Conservation (phyloP, 2,329 filamentous ascomycete genomes). For the Aspergillus versicolor region DNA sequence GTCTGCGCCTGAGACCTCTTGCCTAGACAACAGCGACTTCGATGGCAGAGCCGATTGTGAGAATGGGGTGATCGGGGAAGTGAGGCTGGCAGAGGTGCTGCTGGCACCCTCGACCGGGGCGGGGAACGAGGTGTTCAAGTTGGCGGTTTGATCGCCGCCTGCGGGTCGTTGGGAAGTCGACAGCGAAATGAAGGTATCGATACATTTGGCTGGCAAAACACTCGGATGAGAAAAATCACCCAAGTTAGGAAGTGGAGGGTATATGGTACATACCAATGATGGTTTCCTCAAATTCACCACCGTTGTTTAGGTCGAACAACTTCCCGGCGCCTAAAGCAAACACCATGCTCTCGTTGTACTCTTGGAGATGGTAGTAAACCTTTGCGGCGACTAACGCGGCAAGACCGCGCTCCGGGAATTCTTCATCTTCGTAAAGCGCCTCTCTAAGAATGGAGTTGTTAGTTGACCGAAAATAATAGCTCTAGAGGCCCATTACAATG, state of each 20-base stretch:
- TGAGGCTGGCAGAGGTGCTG: slow-evolving; percentile 64
- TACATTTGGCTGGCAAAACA: slow-evolving; percentile 68
- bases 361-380: slow-evolving; percentile 98
- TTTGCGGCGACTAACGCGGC: slow-evolving; percentile 94
- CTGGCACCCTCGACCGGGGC: slow-evolving; percentile 64
- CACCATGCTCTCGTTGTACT: slow-evolving; percentile 99
- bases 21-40: slow-evolving; percentile 89
- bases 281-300: slow-evolving; percentile 96
- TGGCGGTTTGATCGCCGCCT: slow-evolving; percentile 56
- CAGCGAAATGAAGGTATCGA: slow-evolving; percentile 93
- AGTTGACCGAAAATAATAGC: slow-evolving; percentile 4
- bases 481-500: background rate
- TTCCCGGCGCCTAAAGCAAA: slow-evolving; percentile 94
- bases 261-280: slow-evolving; percentile 68
- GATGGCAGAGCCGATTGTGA: slow-evolving; percentile 90
- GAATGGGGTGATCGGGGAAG: slow-evolving; percentile 91
- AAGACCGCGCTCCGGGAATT: slow-evolving; percentile 88
- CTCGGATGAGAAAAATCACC: slow-evolving; percentile 11
- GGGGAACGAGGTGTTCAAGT: slow-evolving; percentile 78
- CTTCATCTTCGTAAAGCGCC: slow-evolving; percentile 94
- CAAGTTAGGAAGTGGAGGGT: background rate
- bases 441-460: slow-evolving; percentile 60
- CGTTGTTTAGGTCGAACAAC: slow-evolving; percentile 86
- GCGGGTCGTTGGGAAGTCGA: slow-evolving; percentile 59
- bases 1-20: slow-evolving; percentile 62